A percentile compares a stretch with the other conserved stretches of the same genome.
Conservation (phyloP, 2,329 filamentous ascomycete genomes). For the Colletotrichum gloeosporioides region DNA sequence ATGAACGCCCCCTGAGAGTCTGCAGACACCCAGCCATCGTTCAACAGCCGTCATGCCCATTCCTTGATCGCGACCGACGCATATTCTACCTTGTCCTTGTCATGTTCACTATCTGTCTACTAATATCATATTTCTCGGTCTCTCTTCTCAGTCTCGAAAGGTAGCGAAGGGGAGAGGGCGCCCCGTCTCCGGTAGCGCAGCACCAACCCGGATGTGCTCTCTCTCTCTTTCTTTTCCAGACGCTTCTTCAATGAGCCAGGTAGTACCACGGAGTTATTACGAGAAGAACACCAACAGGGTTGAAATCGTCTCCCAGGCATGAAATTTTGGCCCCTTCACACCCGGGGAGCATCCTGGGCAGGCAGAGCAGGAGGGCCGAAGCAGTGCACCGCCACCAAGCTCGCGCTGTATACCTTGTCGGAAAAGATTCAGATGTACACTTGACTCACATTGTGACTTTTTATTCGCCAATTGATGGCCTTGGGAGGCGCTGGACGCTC, state of each 20-base stretch:
- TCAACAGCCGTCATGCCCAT: background rate
- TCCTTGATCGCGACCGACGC: background rate
- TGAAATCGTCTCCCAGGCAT: background rate
- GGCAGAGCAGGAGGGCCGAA: background rate
- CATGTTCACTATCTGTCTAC: rapidly evolving
- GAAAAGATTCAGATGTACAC: background rate
- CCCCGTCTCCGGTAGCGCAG: background rate
- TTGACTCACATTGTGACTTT: background rate
- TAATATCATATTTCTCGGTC: background rate
- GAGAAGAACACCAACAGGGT: background rate
- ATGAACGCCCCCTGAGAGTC: background rate
- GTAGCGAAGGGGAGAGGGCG: background rate
- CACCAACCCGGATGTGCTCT: background rate
- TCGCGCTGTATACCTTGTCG: background rate
- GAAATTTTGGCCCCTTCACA: background rate
- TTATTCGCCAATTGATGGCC: background rate
- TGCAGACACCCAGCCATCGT: background rate
- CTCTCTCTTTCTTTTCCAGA: background rate
- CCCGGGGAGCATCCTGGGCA: background rate
- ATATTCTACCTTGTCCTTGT: background rate
- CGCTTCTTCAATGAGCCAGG: background rate
- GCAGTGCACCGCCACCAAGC: background rate
- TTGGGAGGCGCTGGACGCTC: rapidly evolving
- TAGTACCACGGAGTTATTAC: background rate
- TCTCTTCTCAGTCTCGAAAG: background rate